These are phyloP conservation scores for Xylaria curta DNA, from an alignment of 495 filamentous ascomycete genomes.

Conservation along the genomic window DNA sequence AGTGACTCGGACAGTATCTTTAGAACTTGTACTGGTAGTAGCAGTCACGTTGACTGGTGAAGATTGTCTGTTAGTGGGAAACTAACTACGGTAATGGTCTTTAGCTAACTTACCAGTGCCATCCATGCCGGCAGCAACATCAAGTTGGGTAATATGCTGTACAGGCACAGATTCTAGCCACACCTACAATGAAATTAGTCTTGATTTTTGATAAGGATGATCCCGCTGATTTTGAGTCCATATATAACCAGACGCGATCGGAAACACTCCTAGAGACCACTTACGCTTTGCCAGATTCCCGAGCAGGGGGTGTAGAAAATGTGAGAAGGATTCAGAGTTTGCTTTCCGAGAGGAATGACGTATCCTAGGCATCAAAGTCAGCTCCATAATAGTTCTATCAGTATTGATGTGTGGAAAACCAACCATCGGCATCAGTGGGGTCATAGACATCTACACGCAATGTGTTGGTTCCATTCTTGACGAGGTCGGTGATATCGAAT, in stretches of 20 bases:
- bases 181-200: conserved; percentile 38
- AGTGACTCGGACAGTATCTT: conserved; percentile 44
- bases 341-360: conserved; percentile 71
- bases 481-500: conserved; percentile 61
- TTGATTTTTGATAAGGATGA: not conserved
- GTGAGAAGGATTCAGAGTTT: conserved; percentile 62
- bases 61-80: not conserved
- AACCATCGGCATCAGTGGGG: conserved; percentile 62
- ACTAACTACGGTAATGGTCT: not conserved
- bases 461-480: conserved; percentile 57
- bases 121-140: conserved; percentile 64
- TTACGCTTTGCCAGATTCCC: conserved; percentile 70
- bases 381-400: not conserved
- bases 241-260: not conserved
- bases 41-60: conserved; percentile 58
- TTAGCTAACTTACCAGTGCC: conserved; percentile 56
- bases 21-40: conserved; percentile 38
- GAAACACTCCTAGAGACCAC: not conserved
- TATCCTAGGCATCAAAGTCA: conserved; percentile 31
- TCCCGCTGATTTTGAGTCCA: no score
- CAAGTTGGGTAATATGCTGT: conserved; percentile 60
- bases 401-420: not conserved
- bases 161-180: conserved; percentile 68
- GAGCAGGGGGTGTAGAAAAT: conserved; percentile 75
- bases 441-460: conserved; percentile 70